Conservation (phyloP, 2,329 filamentous ascomycete genomes). For the Sporothrix curviconia region DNA sequence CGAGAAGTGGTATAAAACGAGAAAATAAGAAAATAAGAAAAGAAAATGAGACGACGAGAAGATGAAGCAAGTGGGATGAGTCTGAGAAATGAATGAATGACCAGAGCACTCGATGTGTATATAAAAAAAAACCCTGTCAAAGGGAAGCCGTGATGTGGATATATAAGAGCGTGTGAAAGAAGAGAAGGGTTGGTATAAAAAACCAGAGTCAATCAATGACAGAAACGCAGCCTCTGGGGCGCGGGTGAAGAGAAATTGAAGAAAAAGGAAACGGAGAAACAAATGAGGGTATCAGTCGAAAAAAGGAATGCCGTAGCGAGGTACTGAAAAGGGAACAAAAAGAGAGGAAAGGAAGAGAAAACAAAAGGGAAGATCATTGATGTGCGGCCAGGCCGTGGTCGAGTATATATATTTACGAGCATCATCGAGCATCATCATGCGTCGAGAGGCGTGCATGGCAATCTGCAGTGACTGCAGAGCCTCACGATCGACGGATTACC, state of each 20-base stretch:
- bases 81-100: background rate
- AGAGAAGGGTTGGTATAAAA: background rate
- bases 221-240: conserved; percentile 22
- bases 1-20: background rate
- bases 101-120: conserved; percentile 1
- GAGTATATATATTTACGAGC: conserved; percentile 8
- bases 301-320: conserved; percentile 16
- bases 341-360: background rate
- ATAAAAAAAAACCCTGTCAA: conserved; percentile 18
- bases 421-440: background rate
- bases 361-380: conserved; percentile 14
- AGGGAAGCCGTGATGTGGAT: too few relatives aligned
- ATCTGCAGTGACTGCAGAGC: background rate
- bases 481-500: conserved; percentile 1
- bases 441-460: background rate
- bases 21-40: background rate
- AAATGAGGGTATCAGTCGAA: background rate
- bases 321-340: background rate
- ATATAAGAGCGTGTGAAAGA: background rate
- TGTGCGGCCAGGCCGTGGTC: conserved; percentile 4
- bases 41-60: too few relatives aligned
- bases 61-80: background rate
- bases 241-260: conserved; percentile 11
- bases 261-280: background rate
- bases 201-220: background rate